Percentiles rank a stretch among this genome's conserved stretches.
Evolutionary conservation across 108 stramenopile species (phyloP).

Genomic region (Pelagomonas calceolata): DNA sequence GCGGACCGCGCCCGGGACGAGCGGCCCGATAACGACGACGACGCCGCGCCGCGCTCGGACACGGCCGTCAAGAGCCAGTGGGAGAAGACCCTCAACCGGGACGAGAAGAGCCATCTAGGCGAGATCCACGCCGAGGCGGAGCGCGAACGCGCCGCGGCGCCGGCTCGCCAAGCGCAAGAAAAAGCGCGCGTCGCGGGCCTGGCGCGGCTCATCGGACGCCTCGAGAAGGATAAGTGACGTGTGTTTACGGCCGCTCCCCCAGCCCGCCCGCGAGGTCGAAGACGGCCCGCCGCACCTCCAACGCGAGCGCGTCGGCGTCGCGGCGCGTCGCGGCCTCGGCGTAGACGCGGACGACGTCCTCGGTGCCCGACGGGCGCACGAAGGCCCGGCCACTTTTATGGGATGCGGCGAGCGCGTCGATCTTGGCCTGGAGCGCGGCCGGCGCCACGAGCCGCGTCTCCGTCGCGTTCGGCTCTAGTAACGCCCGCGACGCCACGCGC

Average conservation of each 20-base stretch:
- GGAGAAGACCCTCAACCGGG: too few species aligned
- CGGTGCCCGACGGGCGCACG: constrained; percentile 95
- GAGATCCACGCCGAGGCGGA: too few species aligned
- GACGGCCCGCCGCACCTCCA: background rate
- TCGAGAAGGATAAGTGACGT: too few species aligned
- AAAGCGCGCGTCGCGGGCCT: too few species aligned
- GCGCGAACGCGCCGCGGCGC: too few species aligned
- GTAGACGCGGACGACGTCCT: constrained; percentile 96
- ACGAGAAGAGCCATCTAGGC: too few species aligned
- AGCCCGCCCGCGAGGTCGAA: background rate
- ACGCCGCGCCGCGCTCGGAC: too few species aligned
- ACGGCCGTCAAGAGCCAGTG: too few species aligned
- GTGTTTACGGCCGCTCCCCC: background rate
- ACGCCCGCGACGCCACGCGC: constrained; percentile 33
- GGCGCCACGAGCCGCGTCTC: constrained; percentile 75
- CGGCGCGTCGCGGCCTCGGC: constrained; percentile 54
- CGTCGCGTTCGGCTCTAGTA: constrained; percentile 68
- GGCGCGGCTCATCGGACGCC: too few species aligned
- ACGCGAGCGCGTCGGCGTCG: background rate
- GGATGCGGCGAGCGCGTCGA: constrained; percentile 55
- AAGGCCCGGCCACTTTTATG: constrained; percentile 57
- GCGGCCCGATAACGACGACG: too few species aligned
- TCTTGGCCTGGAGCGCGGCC: constrained; percentile 57
- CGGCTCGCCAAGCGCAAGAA: too few species aligned
- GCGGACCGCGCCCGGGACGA: too few species aligned